Conservation (phyloP, 345 rosid species). For the Kernera saxatilis region DNA sequence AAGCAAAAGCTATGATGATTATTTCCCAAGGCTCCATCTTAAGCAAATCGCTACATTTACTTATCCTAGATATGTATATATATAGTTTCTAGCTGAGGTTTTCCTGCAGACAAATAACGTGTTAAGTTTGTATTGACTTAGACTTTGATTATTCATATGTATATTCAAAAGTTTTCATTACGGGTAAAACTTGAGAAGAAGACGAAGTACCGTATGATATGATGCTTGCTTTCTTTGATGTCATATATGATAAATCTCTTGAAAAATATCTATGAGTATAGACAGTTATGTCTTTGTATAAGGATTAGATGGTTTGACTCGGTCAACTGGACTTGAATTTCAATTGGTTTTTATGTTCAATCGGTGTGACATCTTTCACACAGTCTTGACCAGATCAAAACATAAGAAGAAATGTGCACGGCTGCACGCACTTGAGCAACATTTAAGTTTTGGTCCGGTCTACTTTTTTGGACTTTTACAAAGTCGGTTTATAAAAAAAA, state of each 20-base stretch:
- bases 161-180: background rate
- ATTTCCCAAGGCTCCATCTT: background rate
- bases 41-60: background rate
- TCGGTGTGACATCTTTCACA: background rate
- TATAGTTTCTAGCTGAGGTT: background rate
- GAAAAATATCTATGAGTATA: background rate
- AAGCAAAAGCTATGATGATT: conserved; percentile 5
- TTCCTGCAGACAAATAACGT: background rate
- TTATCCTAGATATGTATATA: background rate
- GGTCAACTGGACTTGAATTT: background rate
- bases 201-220: background rate
- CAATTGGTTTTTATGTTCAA: conserved; percentile 1
- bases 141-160: background rate
- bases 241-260: background rate
- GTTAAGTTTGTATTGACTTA: background rate
- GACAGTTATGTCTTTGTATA: background rate
- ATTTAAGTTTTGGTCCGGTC: background rate
- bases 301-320: background rate
- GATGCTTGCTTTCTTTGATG: background rate
- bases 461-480: too few relatives aligned
- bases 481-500: background rate
- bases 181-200: conserved; percentile 16
- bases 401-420: background rate
- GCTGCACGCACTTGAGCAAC: background rate
- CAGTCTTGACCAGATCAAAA: background rate